A percentile compares a stretch with the other conserved stretches of the same genome.
These are phyloP conservation scores for Diversispora epigaea DNA, from an alignment of 192 early-diverging fungal genomes.

Conservation along the genomic window DNA sequence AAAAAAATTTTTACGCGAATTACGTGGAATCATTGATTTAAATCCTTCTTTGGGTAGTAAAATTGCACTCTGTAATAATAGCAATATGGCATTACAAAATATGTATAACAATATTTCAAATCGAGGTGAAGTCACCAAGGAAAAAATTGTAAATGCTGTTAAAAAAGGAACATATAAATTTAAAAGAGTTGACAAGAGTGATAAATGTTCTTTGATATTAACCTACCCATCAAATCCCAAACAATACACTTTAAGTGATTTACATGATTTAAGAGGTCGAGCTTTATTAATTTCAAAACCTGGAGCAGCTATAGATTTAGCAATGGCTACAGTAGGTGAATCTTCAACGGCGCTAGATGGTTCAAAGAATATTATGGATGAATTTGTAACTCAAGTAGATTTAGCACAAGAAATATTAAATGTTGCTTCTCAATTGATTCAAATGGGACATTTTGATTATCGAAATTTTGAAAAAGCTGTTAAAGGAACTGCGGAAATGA, in stretches of 20 bases:
- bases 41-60: conserved; percentile 21
- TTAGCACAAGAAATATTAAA: conserved; percentile 20
- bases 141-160: conserved; percentile 29
- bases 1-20: not conserved
- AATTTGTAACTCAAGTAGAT: conserved; percentile 33
- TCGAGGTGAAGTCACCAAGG: conserved; percentile 27
- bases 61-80: conserved; percentile 19
- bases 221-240: not conserved
- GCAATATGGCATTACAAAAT: conserved; percentile 24
- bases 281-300: conserved; percentile 32
- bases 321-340: too few relatives aligned
- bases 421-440: conserved; percentile 18
- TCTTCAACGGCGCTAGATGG: not conserved
- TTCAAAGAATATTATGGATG: not conserved
- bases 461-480: conserved; percentile 3
- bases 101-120: conserved; percentile 27
- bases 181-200: not conserved
- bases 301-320: not conserved
- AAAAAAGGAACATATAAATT: conserved; percentile 27
- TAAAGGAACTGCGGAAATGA: not conserved
- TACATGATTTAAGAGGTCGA: conserved; percentile 30
- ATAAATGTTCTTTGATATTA: conserved; percentile 21
- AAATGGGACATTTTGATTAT: conserved; percentile 36
- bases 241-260: conserved; percentile 12
- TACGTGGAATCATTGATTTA: not conserved